These are phyloP conservation scores for Uronychia binucleata DNA, from an alignment of 73 alveolate species.

Conservation along the genomic window DNA sequence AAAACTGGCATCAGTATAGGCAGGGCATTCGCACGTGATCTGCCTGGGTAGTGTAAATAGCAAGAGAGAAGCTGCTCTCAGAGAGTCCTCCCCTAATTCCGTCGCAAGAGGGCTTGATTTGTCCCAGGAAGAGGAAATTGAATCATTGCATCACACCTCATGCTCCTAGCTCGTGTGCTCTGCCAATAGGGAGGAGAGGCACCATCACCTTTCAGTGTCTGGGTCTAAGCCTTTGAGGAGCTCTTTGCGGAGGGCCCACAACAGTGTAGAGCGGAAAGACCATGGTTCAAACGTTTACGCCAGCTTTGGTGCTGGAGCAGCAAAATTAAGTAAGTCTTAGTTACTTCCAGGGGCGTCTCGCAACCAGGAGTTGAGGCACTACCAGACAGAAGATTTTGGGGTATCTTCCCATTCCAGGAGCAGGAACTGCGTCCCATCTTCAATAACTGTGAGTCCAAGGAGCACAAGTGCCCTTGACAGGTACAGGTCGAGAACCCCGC, in stretches of 20 bases:
- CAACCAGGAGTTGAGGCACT: neutral
- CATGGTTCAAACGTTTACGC: neutral
- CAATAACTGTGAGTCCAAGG: neutral
- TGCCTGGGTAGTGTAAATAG: constrained; percentile 6
- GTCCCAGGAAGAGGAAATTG: neutral
- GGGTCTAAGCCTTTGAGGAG: neutral
- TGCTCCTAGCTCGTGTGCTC: neutral
- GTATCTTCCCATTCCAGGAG: neutral
- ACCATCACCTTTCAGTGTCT: neutral
- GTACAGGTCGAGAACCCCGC: neutral
- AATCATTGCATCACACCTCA: neutral
- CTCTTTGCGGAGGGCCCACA: neutral
- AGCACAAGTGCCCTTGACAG: neutral
- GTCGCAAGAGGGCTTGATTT: neutral
- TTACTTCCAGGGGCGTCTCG: neutral
- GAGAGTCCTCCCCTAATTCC: neutral
- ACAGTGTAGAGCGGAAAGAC: neutral
- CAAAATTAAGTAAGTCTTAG: neutral
- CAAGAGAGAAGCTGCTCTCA: neutral
- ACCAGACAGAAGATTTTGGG: neutral
- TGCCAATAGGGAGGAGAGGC: neutral
- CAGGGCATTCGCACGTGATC: constrained; percentile 24
- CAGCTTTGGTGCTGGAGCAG: neutral
- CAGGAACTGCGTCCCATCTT: neutral
- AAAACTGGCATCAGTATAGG: constrained; percentile 10